A percentile compares a stretch with the other conserved stretches of the same genome.
These are phyloP conservation scores for Boletus reticulatus DNA, from an alignment of 768 basidiomycete species.

Conservation along the genomic window DNA sequence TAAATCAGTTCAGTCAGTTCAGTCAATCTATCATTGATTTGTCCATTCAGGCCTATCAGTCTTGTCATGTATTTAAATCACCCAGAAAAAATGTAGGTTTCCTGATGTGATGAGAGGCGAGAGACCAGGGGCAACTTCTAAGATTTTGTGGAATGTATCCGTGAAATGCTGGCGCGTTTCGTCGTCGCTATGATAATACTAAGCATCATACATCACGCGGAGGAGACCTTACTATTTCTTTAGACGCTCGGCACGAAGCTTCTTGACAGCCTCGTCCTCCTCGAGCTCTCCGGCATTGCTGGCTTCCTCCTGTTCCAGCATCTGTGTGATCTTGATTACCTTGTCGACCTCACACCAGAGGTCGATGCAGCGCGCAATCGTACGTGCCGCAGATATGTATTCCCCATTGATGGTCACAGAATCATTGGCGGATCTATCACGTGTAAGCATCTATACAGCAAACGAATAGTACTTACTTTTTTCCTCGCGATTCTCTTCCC, in stretches of 20 bases:
- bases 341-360: conserved; percentile 3
- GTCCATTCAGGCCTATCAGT: too few relatives aligned
- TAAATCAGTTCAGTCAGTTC: too few relatives aligned
- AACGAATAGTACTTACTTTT: neutral
- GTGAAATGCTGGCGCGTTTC: neutral
- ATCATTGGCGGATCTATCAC: neutral
- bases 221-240: neutral
- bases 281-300: neutral
- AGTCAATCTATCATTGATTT: too few relatives aligned
- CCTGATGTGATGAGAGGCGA: neutral
- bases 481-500: neutral
- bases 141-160: neutral
- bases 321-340: neutral
- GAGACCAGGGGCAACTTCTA: neutral
- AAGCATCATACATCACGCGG: too few relatives aligned
- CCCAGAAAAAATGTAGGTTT: too few relatives aligned
- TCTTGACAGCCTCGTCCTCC: neutral
- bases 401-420: neutral
- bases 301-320: neutral
- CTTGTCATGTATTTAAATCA: too few relatives aligned
- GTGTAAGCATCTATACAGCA: neutral
- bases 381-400: neutral
- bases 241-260: neutral
- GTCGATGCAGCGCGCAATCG: conserved; percentile 1
- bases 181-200: neutral